A percentile compares a stretch with the other conserved stretches of the same genome.
These are phyloP conservation scores for Ambrosia artemisiifolia DNA, from an alignment of 129 eudicot species.

Conservation along the genomic window DNA sequence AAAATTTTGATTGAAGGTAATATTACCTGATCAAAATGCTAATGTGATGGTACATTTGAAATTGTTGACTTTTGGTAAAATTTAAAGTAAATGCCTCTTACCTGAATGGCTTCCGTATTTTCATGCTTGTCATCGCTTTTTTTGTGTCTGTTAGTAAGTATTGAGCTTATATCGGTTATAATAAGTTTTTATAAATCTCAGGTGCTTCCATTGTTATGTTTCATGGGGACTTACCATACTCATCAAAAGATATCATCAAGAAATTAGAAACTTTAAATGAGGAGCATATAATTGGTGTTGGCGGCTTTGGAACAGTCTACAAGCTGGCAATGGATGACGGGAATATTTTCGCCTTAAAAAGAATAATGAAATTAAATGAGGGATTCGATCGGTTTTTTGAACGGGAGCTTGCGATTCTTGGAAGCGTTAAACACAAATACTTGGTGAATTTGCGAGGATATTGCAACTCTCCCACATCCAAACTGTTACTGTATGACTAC, in stretches of 20 bases:
- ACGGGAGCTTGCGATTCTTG: slow-evolving; percentile 94
- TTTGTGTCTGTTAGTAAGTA: neutral
- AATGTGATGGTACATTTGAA: neutral
- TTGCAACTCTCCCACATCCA: slow-evolving; percentile 94
- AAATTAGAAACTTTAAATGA: slow-evolving; percentile 75
- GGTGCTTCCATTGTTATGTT: slow-evolving; percentile 98
- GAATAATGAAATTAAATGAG: slow-evolving; percentile 82
- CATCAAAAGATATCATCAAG: slow-evolving; percentile 92
- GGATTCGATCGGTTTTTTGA: slow-evolving; percentile 96
- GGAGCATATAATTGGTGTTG: slow-evolving; percentile 89
- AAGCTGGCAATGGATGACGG: slow-evolving; percentile 97
- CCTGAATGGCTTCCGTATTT: slow-evolving; percentile 1
- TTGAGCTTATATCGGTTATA: slow-evolving; percentile 9
- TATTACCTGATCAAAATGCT: neutral
- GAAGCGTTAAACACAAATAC: slow-evolving; percentile 89
- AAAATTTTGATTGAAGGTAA: neutral
- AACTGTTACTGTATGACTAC: slow-evolving; percentile 81
- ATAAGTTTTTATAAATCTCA: slow-evolving; percentile 25
- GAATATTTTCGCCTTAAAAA: slow-evolving; percentile 84
- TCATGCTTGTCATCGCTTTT: neutral
- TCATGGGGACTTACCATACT: slow-evolving; percentile 97
- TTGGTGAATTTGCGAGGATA: slow-evolving; percentile 95
- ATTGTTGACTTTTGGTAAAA: neutral
- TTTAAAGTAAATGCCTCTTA: neutral
- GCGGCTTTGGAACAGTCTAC: slow-evolving; percentile 99